Conservation (phyloP, 164 flowering plant genomes). For the Protea cynaroides region DNA sequence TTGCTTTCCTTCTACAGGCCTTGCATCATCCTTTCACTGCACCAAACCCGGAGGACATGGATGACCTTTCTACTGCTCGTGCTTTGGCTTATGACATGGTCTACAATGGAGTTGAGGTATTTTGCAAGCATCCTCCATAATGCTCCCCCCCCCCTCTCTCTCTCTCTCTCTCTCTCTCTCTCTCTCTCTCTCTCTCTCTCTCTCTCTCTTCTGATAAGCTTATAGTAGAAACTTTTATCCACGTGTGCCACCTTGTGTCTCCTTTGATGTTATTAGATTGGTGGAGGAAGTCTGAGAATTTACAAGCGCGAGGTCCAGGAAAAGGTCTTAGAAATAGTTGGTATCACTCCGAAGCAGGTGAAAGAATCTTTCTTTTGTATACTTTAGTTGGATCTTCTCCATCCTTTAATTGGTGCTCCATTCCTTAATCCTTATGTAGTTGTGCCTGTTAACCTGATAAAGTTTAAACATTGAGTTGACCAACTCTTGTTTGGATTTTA, state of each 20-base stretch:
- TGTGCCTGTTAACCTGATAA: no score
- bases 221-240: background rate
- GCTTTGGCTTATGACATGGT: conserved; percentile 99
- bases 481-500: no score
- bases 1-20: conserved; percentile 42
- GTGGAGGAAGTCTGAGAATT: conserved; percentile 97
- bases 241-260: background rate
- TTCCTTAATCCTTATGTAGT: no score
- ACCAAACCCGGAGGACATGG: conserved; percentile 84
- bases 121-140: background rate
- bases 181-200: no score
- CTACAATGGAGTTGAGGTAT: conserved; percentile 97
- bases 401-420: background rate
- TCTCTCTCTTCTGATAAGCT: background rate
- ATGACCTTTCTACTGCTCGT: conserved; percentile 79
- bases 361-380: conserved; percentile 2
- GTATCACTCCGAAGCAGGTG: conserved; percentile 77
- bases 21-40: conserved; percentile 98
- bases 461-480: no score
- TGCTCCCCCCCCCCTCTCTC: background rate
- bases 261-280: conserved; percentile 49
- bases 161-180: no score
- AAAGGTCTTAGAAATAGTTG: conserved; percentile 79
- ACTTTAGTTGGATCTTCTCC: background rate
- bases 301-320: conserved; percentile 82